Conservation (phyloP, 2,329 filamentous ascomycete species). For the Penicillium italicum region DNA sequence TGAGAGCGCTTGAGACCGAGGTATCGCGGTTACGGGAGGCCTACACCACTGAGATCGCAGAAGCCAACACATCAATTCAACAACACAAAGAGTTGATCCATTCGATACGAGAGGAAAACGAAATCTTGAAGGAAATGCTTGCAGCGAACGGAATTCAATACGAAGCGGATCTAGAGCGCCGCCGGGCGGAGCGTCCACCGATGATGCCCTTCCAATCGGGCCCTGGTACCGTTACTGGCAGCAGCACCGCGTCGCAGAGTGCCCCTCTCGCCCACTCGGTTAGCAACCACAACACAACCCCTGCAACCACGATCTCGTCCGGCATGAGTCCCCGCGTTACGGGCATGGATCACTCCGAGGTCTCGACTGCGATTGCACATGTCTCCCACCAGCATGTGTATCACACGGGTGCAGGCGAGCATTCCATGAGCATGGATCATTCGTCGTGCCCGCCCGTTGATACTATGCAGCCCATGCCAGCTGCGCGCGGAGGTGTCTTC, state of each 20-base stretch:
- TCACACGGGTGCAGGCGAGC: constrained; percentile 23
- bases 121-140: constrained; percentile 63
- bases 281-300: constrained; percentile 30
- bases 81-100: constrained; percentile 74
- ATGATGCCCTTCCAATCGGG: constrained; percentile 30
- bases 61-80: constrained; percentile 40
- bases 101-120: constrained; percentile 74
- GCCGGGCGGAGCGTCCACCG: constrained; percentile 32
- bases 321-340: constrained; percentile 31
- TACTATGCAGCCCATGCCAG: constrained; percentile 12
- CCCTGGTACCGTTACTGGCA: constrained; percentile 43
- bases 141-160: constrained; percentile 57
- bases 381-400: constrained; percentile 24
- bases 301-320: constrained; percentile 34
- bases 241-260: constrained; percentile 35
- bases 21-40: constrained; percentile 79
- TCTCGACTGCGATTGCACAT: constrained; percentile 27
- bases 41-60: constrained; percentile 64
- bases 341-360: constrained; percentile 27
- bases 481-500: constrained; percentile 40
- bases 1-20: constrained; percentile 89
- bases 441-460: constrained; percentile 13
- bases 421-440: constrained; percentile 25
- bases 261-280: constrained; percentile 22
- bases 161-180: constrained; percentile 47